Base-by-base conservation (phyloP, 495 filamentous ascomycete species). In the Neurospora pannonica region DNA sequence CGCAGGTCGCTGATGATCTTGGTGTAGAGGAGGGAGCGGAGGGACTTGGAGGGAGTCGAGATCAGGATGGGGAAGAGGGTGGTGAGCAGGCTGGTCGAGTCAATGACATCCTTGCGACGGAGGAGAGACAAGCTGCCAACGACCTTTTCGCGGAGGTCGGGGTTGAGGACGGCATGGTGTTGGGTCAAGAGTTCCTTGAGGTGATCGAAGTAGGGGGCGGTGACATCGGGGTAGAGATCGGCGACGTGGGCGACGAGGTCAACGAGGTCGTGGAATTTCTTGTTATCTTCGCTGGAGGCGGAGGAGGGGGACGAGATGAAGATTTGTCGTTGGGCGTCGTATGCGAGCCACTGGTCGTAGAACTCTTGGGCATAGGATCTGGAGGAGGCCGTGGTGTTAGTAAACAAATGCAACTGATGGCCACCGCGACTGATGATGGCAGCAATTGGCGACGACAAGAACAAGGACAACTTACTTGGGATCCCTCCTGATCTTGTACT, bases 1-100 rank as follows among this genome's bases (percentile, higher is more conserved):
- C 95, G 87, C 70, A 99, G 85, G 80, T 99, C 97, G 74, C 92
- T 94, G 40, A 98, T 83, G 71, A 98, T 96, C 81, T 97, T 98
- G 77, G 91, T 89, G 82, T 94, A 98, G 21, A 98, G 87, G 24
- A 97, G 86, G 54, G 89, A 87, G 19, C 97, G 89, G 15, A 98
- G 86, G 11, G 91, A 89, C 81, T 99, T 99, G 82, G 93, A 97
- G 7, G 90, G 92, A 0, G 95, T 97, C 37, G 77, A 76, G 73
- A 79, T 76, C 38, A 98, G 90, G 76, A 99, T 93, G 1, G 97
- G 94, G 83, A 98, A 98, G 15, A 99, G 86, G 2, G 93, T 95
- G 74, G 95, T 93, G 11, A 98, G 86, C 5, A 98, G 86, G 71
- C 86, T 89, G 71, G 90, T 86, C 38, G 94, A 97, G 80, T 97